Percentiles rank a stretch among this genome's conserved stretches.
These are phyloP conservation scores for Euphrasia confusa DNA, from an alignment of 257 asterid species.

Conservation along the genomic window DNA sequence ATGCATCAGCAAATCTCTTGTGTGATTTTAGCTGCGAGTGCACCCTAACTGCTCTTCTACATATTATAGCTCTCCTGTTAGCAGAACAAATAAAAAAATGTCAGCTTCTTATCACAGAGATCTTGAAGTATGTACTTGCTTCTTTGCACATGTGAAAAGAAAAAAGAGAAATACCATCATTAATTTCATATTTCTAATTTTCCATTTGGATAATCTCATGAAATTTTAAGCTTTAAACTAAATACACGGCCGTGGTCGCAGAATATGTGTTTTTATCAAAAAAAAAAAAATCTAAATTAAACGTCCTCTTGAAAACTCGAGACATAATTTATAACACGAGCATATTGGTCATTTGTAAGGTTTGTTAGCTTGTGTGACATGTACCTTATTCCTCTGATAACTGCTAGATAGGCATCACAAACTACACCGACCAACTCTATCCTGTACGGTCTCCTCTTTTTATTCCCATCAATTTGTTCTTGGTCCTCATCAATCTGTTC, in stretches of 20 bases:
- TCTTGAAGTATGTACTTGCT: not conserved
- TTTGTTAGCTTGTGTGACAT: not conserved
- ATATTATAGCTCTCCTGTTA: slow-evolving; percentile 85
- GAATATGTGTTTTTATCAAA: too few relatives aligned
- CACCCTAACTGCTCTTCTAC: slow-evolving; percentile 88
- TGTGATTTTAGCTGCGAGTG: slow-evolving; percentile 85
- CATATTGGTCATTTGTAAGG: too few relatives aligned
- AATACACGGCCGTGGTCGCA: too few relatives aligned
- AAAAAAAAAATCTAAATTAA: too few relatives aligned
- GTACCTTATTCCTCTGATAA: slow-evolving; percentile 83
- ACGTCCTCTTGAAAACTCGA: too few relatives aligned
- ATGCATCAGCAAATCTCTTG: slow-evolving; percentile 83
- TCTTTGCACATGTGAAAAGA: not conserved
- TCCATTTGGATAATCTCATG: not conserved
- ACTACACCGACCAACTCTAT: slow-evolving; percentile 86
- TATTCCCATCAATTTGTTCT: slow-evolving; percentile 40
- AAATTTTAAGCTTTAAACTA: not conserved
- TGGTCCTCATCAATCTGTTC: slow-evolving; percentile 78
- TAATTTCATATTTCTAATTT: too few relatives aligned
- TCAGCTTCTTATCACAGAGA: not conserved
- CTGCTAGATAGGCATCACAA: slow-evolving; percentile 87
- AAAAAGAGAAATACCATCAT: not conserved
- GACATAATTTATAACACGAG: too few relatives aligned
- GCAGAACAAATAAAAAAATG: slow-evolving; percentile 11
- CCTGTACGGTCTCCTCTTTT: slow-evolving; percentile 79